Conservation (phyloP, 345 rosid species). For the Dovyalis caffra region DNA sequence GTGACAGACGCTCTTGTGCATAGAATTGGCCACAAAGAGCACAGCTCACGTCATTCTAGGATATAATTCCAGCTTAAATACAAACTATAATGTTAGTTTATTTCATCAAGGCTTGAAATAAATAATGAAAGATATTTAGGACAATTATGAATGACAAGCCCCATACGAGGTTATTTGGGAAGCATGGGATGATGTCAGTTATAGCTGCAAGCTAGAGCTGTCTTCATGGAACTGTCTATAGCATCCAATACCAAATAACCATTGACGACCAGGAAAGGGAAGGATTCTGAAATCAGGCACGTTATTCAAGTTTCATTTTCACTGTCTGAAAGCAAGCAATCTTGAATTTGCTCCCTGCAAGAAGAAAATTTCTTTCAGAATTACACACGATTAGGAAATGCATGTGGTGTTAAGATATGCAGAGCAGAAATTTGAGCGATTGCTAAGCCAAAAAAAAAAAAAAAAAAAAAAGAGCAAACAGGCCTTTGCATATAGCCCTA, state of each 20-base stretch:
- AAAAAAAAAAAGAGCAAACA: background rate
- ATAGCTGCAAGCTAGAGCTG: background rate
- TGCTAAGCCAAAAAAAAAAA: background rate
- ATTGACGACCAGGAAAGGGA: background rate
- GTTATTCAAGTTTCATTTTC: constrained; percentile 50
- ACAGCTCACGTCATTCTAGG: no score
- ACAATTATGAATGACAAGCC: background rate
- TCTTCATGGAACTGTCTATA: background rate
- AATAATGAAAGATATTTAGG: background rate
- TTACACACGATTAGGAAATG: background rate
- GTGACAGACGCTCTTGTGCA: no score
- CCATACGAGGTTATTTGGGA: background rate
- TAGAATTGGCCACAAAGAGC: no score
- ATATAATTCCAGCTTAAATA: background rate
- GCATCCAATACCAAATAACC: no score
- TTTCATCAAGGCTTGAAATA: constrained; percentile 1
- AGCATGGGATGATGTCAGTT: background rate
- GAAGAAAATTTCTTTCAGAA: background rate
- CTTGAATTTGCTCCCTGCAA: constrained; percentile 80
- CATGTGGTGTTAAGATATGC: background rate
- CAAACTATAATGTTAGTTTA: background rate
- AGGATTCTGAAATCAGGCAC: background rate
- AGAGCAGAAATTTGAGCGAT: background rate
- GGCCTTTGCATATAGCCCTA: background rate
- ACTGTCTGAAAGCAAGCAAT: constrained; percentile 62